Conservation (phyloP, 768 basidiomycete species). For the Pleurotus tuber-regium region DNA sequence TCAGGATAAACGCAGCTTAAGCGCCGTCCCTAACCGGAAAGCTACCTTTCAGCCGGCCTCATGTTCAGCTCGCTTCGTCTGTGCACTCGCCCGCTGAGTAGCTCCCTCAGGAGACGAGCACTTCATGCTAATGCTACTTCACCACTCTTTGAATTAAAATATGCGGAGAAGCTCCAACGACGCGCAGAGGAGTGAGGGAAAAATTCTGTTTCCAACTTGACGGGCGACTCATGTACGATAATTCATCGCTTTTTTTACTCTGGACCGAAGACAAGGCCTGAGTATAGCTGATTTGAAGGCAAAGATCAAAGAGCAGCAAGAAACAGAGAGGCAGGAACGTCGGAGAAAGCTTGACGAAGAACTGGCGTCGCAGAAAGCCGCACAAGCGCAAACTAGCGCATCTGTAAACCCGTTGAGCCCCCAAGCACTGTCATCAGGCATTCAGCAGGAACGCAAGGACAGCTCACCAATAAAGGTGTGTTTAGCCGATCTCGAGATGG, state of each 20-base stretch:
- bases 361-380: constrained; percentile 8
- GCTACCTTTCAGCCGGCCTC: too few species aligned
- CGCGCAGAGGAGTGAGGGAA: constrained; percentile 58
- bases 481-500: constrained; percentile 6
- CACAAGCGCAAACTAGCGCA: constrained; percentile 12
- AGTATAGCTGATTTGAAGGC: constrained; percentile 35
- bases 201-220: constrained; percentile 14
- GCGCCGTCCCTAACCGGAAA: too few species aligned
- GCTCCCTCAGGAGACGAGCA: background rate
- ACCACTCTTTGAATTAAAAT: constrained; percentile 52
- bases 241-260: constrained; percentile 14
- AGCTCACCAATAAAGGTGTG: constrained; percentile 66
- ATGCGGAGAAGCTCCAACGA: constrained; percentile 65
- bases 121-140: constrained; percentile 8
- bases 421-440: constrained; percentile 7
- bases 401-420: constrained; percentile 13
- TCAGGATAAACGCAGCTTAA: too few species aligned
- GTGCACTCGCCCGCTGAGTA: background rate
- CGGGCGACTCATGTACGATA: constrained; percentile 20
- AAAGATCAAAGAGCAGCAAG: constrained; percentile 29
- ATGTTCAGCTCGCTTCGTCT: constrained; percentile 2
- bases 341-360: constrained; percentile 16
- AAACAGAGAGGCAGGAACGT: constrained; percentile 20
- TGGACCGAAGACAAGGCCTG: constrained; percentile 39
- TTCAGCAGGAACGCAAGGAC: constrained; percentile 45